phyloP scores from a whole-genome alignment of 2,329 filamentous ascomycete genomes.

The Talaromyces sp. region DNA sequence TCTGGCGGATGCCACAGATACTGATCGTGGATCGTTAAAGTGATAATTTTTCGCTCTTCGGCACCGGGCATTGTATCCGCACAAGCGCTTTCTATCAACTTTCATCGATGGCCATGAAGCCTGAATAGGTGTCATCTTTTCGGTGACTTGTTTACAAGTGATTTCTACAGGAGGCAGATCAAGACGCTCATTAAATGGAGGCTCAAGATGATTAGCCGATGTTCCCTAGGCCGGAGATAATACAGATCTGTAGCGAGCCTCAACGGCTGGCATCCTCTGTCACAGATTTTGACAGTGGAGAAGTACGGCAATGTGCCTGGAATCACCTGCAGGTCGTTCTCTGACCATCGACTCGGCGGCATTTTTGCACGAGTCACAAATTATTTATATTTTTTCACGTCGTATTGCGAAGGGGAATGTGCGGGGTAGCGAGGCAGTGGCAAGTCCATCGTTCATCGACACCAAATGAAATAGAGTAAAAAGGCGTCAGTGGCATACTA shows the following conservation, averaged over 20 bases:
- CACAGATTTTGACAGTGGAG: background rate
- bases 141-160: background rate
- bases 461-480: background rate
- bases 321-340: background rate
- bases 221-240: background rate
- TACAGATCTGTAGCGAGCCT: background rate
- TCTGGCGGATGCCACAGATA: background rate
- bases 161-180: background rate
- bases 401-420: background rate
- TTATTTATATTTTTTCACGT: background rate
- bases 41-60: background rate
- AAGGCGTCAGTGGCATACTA: background rate
- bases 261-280: background rate
- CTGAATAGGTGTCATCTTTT: background rate
- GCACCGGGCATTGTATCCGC: no score
- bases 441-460: background rate
- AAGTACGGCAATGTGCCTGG: background rate
- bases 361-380: background rate
- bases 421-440: conserved; percentile 1
- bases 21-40: background rate
- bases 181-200: background rate
- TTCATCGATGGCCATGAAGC: background rate
- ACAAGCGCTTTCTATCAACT: background rate
- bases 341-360: background rate
- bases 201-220: background rate